phyloP scores from a whole-genome alignment of 2,329 filamentous ascomycete genomes.

The Zasmidium angulare region DNA sequence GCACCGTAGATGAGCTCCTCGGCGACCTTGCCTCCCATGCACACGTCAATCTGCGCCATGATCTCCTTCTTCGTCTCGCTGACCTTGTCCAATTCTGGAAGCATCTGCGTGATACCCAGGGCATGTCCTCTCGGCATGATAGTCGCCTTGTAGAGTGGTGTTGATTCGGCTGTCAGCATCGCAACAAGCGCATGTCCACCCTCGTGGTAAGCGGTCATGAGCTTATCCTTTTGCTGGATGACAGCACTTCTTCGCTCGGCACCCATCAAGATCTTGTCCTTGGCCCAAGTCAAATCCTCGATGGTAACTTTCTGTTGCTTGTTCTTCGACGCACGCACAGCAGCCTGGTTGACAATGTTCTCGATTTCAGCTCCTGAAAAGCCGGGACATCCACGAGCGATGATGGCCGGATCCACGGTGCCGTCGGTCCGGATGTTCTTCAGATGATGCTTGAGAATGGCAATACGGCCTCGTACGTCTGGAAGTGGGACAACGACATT shows the following conservation, averaged over 20 bases:
- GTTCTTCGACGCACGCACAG: slow-evolving; percentile 87
- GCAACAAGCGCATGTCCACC: slow-evolving; percentile 91
- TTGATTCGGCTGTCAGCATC: slow-evolving; percentile 74
- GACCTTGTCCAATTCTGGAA: slow-evolving; percentile 91
- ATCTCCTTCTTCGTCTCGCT: slow-evolving; percentile 84
- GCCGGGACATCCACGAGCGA: slow-evolving; percentile 85
- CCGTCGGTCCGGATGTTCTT: slow-evolving; percentile 80
- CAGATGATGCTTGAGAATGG: slow-evolving; percentile 90
- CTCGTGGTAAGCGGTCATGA: slow-evolving; percentile 94
- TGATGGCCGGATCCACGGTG: slow-evolving; percentile 78
- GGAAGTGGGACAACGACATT: slow-evolving; percentile 86
- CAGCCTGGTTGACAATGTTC: slow-evolving; percentile 95
- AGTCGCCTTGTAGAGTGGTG: slow-evolving; percentile 91
- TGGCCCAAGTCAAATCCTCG: slow-evolving; percentile 91
- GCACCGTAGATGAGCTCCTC: slow-evolving; percentile 89
- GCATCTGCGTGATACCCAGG: slow-evolving; percentile 80
- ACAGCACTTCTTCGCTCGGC: slow-evolving; percentile 87
- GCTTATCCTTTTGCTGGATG: slow-evolving; percentile 89
- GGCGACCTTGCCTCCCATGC: slow-evolving; percentile 82
- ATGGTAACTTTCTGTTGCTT: slow-evolving; percentile 74
- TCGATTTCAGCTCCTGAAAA: slow-evolving; percentile 95
- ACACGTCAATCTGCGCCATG: slow-evolving; percentile 74
- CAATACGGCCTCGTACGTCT: slow-evolving; percentile 88
- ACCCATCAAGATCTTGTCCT: slow-evolving; percentile 97
- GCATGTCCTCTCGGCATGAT: slow-evolving; percentile 88